phyloP scores from a whole-genome alignment of 1,284 basidiomycete species.

The Ganoderma multipileum region DNA sequence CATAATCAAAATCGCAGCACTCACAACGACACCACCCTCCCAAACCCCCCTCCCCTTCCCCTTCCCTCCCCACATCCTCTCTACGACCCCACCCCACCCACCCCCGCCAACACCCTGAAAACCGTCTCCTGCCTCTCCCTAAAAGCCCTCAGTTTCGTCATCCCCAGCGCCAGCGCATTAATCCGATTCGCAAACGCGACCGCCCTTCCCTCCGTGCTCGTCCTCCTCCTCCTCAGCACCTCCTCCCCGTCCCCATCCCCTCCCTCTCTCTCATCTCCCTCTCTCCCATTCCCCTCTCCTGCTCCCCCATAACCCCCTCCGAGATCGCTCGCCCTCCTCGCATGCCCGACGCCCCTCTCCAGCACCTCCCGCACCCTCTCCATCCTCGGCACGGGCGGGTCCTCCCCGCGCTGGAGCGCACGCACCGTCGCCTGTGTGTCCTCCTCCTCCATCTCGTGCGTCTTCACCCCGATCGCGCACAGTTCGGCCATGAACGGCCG shows the following conservation, averaged over 20 bases:
- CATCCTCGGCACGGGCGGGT: slow-evolving; percentile 57
- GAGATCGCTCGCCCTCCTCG: slow-evolving; percentile 13
- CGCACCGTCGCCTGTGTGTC: slow-evolving; percentile 64
- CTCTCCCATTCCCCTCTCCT: no score
- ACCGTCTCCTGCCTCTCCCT: slow-evolving; percentile 73
- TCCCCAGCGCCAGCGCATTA: slow-evolving; percentile 70
- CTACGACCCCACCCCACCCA: slow-evolving; percentile 24
- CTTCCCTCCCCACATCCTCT: neutral
- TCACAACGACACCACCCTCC: neutral
- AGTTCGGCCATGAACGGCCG: slow-evolving; percentile 75
- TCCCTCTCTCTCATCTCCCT: neutral
- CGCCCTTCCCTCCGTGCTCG: slow-evolving; percentile 59
- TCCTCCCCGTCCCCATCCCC: slow-evolving; percentile 21
- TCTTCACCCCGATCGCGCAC: slow-evolving; percentile 58
- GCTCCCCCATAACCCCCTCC: no score
- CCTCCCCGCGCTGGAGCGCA: slow-evolving; percentile 50
- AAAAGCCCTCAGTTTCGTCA: slow-evolving; percentile 74
- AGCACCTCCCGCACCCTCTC: slow-evolving; percentile 68
- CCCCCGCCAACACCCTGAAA: slow-evolving; percentile 68
- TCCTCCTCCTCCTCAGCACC: slow-evolving; percentile 33
- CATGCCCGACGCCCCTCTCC: slow-evolving; percentile 60
- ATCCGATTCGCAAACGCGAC: slow-evolving; percentile 77
- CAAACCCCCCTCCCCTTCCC: no score
- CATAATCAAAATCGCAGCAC: neutral
- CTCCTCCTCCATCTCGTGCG: slow-evolving; percentile 58